Percentiles rank a stretch among this genome's conserved stretches.
phyloP scores from a whole-genome alignment of 352 stramenopile species.

The Globisporangium cystogenes region DNA sequence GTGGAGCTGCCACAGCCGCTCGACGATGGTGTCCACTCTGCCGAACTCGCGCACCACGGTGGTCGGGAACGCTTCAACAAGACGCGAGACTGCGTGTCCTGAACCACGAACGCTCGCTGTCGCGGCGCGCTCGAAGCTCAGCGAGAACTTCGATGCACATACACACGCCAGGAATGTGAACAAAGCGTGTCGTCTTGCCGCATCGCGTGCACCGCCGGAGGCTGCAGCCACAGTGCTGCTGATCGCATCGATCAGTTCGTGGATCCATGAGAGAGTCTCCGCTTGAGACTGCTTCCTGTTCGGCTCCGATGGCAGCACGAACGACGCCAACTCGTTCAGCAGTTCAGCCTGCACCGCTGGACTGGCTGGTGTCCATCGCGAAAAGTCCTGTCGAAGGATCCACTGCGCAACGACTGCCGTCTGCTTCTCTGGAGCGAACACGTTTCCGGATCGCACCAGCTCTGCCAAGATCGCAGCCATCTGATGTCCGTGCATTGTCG shows the following conservation, averaged over 20 bases:
- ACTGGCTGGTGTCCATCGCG: conserved; percentile 3
- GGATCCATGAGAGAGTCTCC: conserved; percentile 11
- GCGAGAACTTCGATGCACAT: background rate
- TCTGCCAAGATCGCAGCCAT: conserved; percentile 10
- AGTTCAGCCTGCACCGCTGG: background rate
- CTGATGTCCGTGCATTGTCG: background rate
- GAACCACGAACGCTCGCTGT: background rate
- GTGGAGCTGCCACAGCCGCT: conserved; percentile 7
- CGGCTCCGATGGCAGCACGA: conserved; percentile 1
- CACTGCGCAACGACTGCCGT: conserved; percentile 11
- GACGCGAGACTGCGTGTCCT: background rate
- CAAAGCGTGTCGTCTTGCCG: conserved; percentile 4
- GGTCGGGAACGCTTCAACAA: conserved; percentile 1
- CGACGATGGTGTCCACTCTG: conserved; percentile 1
- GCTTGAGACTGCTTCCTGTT: conserved; percentile 1
- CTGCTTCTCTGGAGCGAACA: conserved; percentile 7
- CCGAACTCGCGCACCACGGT: conserved; percentile 8
- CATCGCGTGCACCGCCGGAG: background rate
- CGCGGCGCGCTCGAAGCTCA: conserved; percentile 6
- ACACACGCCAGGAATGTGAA: conserved; percentile 12
- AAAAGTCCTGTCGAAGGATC: conserved; percentile 16
- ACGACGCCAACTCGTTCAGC: conserved; percentile 9
- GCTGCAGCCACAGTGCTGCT: background rate
- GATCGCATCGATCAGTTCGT: conserved; percentile 11
- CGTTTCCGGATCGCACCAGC: conserved; percentile 1